Conservation (phyloP, 371 early-diverging fungal species). For the Umbelopsis sp. region DNA sequence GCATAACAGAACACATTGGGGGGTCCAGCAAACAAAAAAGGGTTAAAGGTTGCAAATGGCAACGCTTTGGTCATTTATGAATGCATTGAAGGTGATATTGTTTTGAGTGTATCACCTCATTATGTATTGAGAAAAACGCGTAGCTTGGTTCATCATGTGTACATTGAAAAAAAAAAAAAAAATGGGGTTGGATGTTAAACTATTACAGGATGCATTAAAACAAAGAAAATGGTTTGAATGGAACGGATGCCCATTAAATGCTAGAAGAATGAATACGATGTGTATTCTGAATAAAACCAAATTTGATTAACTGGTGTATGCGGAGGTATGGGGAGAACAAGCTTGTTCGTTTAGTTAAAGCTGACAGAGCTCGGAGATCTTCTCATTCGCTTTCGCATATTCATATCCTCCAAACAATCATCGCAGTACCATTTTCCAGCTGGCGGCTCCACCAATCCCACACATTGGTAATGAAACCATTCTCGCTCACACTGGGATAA, state of each 20-base stretch:
- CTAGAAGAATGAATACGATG: background rate
- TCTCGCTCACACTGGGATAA: slow-evolving; percentile 78
- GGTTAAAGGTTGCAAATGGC: too few species aligned
- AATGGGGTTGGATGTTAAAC: background rate
- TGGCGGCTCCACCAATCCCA: slow-evolving; percentile 81
- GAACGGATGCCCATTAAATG: background rate
- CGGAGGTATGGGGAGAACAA: background rate
- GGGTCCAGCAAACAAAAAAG: too few species aligned
- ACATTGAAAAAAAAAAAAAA: background rate
- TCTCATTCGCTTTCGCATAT: slow-evolving; percentile 36
- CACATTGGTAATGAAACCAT: slow-evolving; percentile 97
- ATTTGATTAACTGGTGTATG: background rate
- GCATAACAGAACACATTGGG: too few species aligned
- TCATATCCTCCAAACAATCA: slow-evolving; percentile 48
- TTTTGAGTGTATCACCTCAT: too few species aligned
- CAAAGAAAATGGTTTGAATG: background rate
- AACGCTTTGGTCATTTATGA: too few species aligned
- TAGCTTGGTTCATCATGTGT: background rate
- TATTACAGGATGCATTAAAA: background rate
- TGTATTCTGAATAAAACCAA: background rate
- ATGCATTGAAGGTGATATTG: too few species aligned
- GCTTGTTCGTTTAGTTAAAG: slow-evolving; percentile 4
- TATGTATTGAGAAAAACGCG: too few species aligned
- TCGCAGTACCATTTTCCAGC: slow-evolving; percentile 95
- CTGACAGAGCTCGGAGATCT: slow-evolving; percentile 20